Evolutionary conservation across 371 early-diverging fungal genomes (phyloP).

Genomic region (Syncephalastrum sp.): DNA sequence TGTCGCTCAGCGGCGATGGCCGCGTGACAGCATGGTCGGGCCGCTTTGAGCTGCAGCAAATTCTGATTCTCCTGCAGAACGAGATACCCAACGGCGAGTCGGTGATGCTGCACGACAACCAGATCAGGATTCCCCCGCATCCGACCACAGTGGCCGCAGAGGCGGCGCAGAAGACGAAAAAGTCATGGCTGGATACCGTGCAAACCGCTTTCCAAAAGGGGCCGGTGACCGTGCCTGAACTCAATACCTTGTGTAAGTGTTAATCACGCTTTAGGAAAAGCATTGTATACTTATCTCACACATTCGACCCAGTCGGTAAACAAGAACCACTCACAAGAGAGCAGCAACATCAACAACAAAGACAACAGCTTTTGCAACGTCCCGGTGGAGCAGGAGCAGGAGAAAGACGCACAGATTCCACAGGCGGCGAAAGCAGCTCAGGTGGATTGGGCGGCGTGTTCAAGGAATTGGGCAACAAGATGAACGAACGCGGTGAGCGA

Average conservation of each 20-base stretch:
- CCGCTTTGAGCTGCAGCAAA: constrained; percentile 44
- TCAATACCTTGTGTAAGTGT: constrained; percentile 51
- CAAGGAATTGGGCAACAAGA: constrained; percentile 42
- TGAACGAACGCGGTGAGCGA: constrained; percentile 61
- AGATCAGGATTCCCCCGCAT: constrained; percentile 37
- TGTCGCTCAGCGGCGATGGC: constrained; percentile 45
- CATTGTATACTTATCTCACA: too few species aligned
- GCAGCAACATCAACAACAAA: not conserved
- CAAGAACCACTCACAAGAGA: constrained; percentile 7
- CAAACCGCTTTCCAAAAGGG: constrained; percentile 45
- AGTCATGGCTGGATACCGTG: constrained; percentile 51
- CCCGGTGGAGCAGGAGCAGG: too few species aligned
- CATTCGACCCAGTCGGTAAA: constrained; percentile 11
- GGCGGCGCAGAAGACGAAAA: constrained; percentile 21
- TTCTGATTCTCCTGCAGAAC: constrained; percentile 28
- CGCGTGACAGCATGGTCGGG: constrained; percentile 49
- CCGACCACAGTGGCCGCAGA: constrained; percentile 21
- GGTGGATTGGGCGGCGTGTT: constrained; percentile 35
- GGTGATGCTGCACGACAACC: constrained; percentile 43
- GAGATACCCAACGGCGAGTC: constrained; percentile 30
- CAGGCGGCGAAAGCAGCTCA: constrained; percentile 17
- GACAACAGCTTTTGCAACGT: constrained; percentile 4
- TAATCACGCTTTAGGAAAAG: too few species aligned
- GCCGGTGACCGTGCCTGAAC: constrained; percentile 39
- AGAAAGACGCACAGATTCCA: too few species aligned